Conservation (phyloP, 768 basidiomycete species). For the Tulasnella sp. region DNA sequence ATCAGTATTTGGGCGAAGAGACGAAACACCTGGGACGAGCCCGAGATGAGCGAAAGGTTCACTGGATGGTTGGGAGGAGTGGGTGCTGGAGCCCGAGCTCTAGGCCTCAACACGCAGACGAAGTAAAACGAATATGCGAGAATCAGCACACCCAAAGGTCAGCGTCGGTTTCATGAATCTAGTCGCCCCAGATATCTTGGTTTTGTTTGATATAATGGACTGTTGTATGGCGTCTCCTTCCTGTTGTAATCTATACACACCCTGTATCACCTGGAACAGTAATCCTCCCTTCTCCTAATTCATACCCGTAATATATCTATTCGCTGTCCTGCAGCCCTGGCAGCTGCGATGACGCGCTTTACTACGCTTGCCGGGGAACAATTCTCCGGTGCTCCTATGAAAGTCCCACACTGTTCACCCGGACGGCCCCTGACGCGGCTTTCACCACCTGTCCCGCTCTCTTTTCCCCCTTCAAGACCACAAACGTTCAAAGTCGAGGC, state of each 20-base stretch:
- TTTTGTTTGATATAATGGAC: neutral
- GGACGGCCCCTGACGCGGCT: conserved; percentile 13
- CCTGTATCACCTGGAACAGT: neutral
- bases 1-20: conserved; percentile 90
- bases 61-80: conserved; percentile 75
- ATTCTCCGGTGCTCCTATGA: conserved; percentile 11
- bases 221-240: neutral
- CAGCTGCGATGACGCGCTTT: neutral
- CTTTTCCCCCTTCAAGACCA: neutral
- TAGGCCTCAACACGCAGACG: conserved; percentile 54
- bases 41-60: conserved; percentile 60
- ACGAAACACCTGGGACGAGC: conserved; percentile 40
- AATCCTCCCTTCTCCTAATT: neutral
- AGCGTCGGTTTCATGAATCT: neutral
- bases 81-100: conserved; percentile 80
- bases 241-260: neutral
- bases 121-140: neutral
- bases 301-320: neutral
- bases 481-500: conserved; percentile 12
- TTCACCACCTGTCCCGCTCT: neutral
- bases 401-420: conserved; percentile 14
- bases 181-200: neutral
- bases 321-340: neutral
- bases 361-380: neutral
- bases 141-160: neutral